phyloP scores from a whole-genome alignment of 2,329 filamentous ascomycete genomes.

The Cryphonectria naterciae region DNA sequence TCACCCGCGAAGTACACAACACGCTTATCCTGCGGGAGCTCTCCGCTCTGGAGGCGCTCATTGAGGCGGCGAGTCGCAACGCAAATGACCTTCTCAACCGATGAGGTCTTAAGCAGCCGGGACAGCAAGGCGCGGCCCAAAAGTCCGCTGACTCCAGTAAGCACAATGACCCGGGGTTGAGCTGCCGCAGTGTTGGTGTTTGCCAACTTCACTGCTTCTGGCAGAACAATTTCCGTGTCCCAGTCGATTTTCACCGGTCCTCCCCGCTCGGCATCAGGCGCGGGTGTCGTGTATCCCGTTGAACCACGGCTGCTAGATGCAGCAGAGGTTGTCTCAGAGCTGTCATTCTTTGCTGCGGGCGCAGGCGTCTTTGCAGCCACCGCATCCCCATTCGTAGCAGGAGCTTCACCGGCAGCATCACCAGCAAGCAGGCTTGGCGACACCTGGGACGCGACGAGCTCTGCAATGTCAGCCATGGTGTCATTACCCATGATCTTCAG shows the following conservation, averaged over 20 bases:
- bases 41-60: neutral
- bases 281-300: too few relatives aligned
- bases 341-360: neutral
- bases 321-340: neutral
- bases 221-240: slow-evolving; percentile 30
- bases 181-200: neutral
- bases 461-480: neutral
- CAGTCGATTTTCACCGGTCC: slow-evolving; percentile 16
- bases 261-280: neutral
- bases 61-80: slow-evolving; percentile 42
- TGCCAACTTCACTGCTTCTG: neutral
- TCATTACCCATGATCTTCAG: slow-evolving; percentile 44
- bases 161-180: slow-evolving; percentile 28
- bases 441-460: neutral
- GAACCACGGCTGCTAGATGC: neutral
- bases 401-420: neutral
- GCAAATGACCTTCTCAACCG: slow-evolving; percentile 46
- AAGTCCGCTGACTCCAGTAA: slow-evolving; percentile 47
- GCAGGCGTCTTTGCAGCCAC: neutral
- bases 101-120: slow-evolving; percentile 38
- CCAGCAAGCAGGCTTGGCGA: neutral
- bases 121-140: slow-evolving; percentile 44
- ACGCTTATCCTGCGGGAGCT: neutral
- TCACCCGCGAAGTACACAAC: slow-evolving; percentile 36
- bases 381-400: neutral